Conservation (phyloP, 2,329 filamentous ascomycete species). For the Orbilia ellipsospora region DNA sequence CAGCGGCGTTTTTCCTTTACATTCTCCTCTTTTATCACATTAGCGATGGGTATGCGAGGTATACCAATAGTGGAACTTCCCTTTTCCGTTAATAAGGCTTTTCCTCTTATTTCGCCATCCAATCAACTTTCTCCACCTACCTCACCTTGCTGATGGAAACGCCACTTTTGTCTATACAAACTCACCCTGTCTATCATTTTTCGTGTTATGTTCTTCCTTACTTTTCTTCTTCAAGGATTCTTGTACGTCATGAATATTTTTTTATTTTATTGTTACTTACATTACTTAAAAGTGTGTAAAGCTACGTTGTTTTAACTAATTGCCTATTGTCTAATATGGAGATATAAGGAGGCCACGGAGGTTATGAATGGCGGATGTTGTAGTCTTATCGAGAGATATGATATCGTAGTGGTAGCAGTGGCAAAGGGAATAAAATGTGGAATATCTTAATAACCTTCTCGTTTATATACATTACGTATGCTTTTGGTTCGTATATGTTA, state of each 20-base stretch:
- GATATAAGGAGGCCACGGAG: not conserved
- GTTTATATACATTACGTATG: no score
- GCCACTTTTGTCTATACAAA: no score
- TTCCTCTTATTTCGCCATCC: not conserved
- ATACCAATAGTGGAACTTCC: not conserved
- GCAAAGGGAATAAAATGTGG: no score
- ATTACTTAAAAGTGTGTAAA: constrained; percentile 30
- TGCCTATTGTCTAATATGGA: constrained; percentile 49
- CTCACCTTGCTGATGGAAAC: no score
- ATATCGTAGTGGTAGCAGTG: not conserved
- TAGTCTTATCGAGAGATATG: not conserved
- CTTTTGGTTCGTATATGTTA: no score
- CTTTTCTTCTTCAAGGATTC: not conserved
- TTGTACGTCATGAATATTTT: constrained; percentile 4
- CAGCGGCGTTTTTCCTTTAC: constrained; percentile 4
- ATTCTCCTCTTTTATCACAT: not conserved
- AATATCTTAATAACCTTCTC: no score
- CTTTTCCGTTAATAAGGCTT: not conserved
- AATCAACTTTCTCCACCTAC: no score
- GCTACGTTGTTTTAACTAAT: constrained; percentile 24
- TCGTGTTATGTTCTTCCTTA: not conserved
- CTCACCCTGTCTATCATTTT: no score
- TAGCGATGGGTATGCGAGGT: not conserved
- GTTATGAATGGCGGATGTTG: not conserved
- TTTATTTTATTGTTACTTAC: not conserved